Evolutionary conservation across 345 rosid species (phyloP), one percentile per base, ranked within the genome.

Genomic region (Lepidium sativum): DNA sequence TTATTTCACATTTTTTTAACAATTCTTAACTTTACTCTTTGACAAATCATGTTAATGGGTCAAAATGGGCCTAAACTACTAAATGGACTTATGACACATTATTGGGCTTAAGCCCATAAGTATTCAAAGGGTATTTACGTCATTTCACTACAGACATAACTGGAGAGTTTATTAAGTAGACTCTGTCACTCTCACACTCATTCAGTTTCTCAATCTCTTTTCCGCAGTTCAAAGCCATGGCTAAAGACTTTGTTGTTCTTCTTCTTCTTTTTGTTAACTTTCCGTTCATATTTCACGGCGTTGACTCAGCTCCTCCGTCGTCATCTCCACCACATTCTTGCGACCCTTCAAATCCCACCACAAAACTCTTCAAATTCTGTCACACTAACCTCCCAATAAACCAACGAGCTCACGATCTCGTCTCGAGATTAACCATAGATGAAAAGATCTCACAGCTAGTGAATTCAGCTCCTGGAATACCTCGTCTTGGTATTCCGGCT

Each of bases 381-480:
- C 55, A 75, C 54, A 74, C 86, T 15, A 35, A 77, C 35, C 80
- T 92, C 3, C 80, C 94, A 65, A 73, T 83, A 13, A 68, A 16
- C 64, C 75, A 62, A 5, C 78, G 98, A 67, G 96, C 72, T 10
- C 67, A 68, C 29, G 98, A 90, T 80, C 79, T 92, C 12, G 87
- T 92, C 54, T 82, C 84, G 11, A 66, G 87, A 60, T 79, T 90
- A 56, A 82, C 88, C 14, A 40, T 90, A 15, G 94, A 87, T 12
- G 98, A 92, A 76, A 92, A 92, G 60, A 79, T 87, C 45, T 78
- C 86, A 6, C 97, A 87, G 69, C 87, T 92, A 2, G 98, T 73
- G 21, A 87, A 83, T 78, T 44, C 86, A 20, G 88, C 90, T 38
- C 79, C 88, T 0, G 72, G 88, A 5, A 84, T 92, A 61, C 87